Evolutionary conservation across 371 early-diverging fungal genomes (phyloP), one percentile per base, ranked within the genome.

Genomic region (Mucor velutinosus): DNA sequence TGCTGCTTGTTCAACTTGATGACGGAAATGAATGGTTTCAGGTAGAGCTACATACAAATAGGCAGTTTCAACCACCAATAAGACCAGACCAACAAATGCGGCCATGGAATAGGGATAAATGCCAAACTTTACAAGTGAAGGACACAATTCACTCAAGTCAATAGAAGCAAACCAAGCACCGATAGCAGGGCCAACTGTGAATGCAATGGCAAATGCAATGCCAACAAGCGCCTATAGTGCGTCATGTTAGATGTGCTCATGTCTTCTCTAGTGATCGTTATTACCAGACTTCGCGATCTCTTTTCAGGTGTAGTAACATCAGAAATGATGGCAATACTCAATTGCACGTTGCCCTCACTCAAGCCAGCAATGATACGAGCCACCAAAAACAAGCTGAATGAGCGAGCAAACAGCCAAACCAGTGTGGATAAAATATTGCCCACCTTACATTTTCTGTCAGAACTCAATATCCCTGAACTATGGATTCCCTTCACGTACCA

Each of bases 261-360:
- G 10, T 10, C 3, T 30, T 19, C 14, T 2, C 14, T 29, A 33
- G 30, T 30, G 8, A 2, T 23, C 10, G 12, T 25, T 11, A 73
- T 63, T 71, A 89, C 90, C 86, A 96, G 76, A 21, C 90, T 92
- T 10, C 82, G 79, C 0, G 96, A 94, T 39, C 99, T 78, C 1
- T 87, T 89, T 61, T 88, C 85, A 0, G 87, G 81, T 1, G 90
- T 84, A 0, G 98, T 97, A 41, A 98, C 87, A 70, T 99, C 99
- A 8, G 97, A 92, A 41, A 99, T 96, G 75, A 97, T 94, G 2
- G 97, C 96, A 55, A 93, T 92, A 11, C 96, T 94, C 49, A 99
- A 86, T 73, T 99, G 99, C 8, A 97, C 95, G 71, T 99, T 99
- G 53, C 97, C 99, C 75, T 99, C 98, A 45, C 94, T 94, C 55